Conservation (phyloP, 1,284 basidiomycete genomes). For the Retiboletus fuscus region DNA sequence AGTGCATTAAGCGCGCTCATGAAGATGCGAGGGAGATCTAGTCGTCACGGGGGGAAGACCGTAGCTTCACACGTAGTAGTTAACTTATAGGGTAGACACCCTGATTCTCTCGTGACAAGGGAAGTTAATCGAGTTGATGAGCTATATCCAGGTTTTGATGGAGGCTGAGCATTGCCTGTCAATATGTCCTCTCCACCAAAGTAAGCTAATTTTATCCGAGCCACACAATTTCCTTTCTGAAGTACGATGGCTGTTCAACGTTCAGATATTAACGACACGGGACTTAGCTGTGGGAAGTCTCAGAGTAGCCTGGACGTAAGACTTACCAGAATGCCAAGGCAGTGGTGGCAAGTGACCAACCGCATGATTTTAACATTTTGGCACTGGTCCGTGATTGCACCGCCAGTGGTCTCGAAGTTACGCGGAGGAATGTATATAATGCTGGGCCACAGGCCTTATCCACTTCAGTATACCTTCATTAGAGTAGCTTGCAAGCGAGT, state of each 20-base stretch:
- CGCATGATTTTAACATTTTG: too few relatives aligned
- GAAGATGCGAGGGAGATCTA: slow-evolving; percentile 2
- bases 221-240: neutral
- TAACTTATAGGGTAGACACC: slow-evolving; percentile 18
- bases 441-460: too few relatives aligned
- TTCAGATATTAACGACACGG: too few relatives aligned
- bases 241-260: neutral
- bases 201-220: neutral
- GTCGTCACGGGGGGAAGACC: neutral
- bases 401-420: too few relatives aligned
- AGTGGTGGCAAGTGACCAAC: too few relatives aligned
- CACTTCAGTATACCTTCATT: too few relatives aligned
- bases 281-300: too few relatives aligned
- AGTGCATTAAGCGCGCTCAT: slow-evolving; percentile 8
- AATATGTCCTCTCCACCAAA: neutral
- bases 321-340: too few relatives aligned
- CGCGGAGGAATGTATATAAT: too few relatives aligned
- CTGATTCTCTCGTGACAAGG: slow-evolving; percentile 16
- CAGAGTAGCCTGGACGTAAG: too few relatives aligned
- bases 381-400: too few relatives aligned
- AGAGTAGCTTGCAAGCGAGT: too few relatives aligned
- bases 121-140: slow-evolving; percentile 10
- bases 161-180: neutral
- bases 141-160: neutral
- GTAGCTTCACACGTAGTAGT: neutral